Base-by-base conservation (phyloP, 345 rosid genomes). In the Salix koriyanagi region DNA sequence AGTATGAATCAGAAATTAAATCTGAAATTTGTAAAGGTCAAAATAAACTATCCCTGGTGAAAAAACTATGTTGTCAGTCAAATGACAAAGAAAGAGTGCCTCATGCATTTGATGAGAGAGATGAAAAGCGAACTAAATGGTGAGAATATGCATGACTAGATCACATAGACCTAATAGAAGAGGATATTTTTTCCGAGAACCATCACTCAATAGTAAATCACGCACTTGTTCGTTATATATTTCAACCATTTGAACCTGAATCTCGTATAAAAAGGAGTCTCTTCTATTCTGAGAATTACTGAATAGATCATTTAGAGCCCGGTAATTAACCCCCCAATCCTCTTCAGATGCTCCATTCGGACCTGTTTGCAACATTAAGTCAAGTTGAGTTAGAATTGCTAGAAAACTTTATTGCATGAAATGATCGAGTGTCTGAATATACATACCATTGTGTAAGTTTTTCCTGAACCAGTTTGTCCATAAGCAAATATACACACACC, bases 381-480 rank as follows among this genome's bases (percentile, higher is more conserved):
- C 46, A 76, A 37, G 23, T 23, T 32, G 32, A 15, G 54, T 75
- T 28, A 80, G 72, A 37, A 71, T 67, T 71, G 28, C 56, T 10
- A 16, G 60, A 70, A 69, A 67, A 30, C 2, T 21, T 65, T 5
- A 64, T n/a, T 32, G 52, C 25, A 70, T 61, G 64, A 76, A 12
- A 25, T 30, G 13, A 32, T 32, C 2, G 34, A 32, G 34, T 32
- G 34, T 32, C 34, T 32, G 34, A 4, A 32, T 32, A 32, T 32
- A 32, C 70, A 5, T 83, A 95, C 99, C 99, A 93, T 95, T 8
- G 98, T 95, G 81, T 91, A 86, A 6, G 99, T 95, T 83, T 95
- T 95, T 21, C 99, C 99, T 0, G 97, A 95, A 76, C 99, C 97
- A 46, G 99, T 95, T 85, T 95, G 99, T n/a, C 99, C 99, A 69